Conservation (phyloP, 75 land plant species). For the Picea sitchensis region DNA sequence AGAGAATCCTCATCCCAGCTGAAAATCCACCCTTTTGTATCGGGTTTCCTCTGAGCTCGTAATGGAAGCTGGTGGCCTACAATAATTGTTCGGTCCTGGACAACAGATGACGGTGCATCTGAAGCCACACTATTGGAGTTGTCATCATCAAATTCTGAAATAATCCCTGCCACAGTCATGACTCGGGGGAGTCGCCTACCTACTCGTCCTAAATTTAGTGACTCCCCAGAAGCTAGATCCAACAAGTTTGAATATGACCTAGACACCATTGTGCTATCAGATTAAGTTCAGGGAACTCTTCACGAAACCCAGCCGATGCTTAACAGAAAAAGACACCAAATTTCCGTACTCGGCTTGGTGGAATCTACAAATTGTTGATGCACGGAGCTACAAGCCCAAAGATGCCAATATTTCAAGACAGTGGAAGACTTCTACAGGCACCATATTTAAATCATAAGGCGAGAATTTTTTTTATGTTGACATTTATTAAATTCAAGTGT, state of each 20-base stretch:
- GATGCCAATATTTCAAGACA: not conserved
- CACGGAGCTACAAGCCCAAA: not conserved
- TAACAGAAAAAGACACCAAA: not conserved
- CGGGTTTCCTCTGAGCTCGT: slow-evolving; percentile 23
- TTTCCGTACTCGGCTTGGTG: not conserved
- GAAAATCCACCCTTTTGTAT: slow-evolving; percentile 32
- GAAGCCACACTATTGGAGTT: slow-evolving; percentile 25
- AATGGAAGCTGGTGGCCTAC: slow-evolving; percentile 69
- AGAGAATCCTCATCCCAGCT: slow-evolving; percentile 68
- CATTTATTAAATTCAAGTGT: too few relatives aligned
- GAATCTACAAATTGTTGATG: not conserved
- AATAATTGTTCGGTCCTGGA: slow-evolving; percentile 43
- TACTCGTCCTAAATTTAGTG: slow-evolving; percentile 27
- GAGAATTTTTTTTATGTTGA: not conserved
- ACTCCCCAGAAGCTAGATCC: slow-evolving; percentile 56
- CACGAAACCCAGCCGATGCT: not conserved
- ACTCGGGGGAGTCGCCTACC: slow-evolving; percentile 48
- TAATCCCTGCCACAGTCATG: slow-evolving; percentile 56
- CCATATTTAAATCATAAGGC: not conserved
- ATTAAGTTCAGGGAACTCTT: not conserved
- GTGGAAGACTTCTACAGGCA: not conserved
- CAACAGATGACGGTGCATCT: slow-evolving; percentile 25
- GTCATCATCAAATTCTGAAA: slow-evolving; percentile 45
- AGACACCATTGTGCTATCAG: slow-evolving; percentile 24
- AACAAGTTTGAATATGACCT: slow-evolving; percentile 42